Percentiles rank a stretch among this genome's conserved stretches.
Evolutionary conservation across 805 yeast species (phyloP).

Genomic region (Cyberlindnera euphorbiae): DNA sequence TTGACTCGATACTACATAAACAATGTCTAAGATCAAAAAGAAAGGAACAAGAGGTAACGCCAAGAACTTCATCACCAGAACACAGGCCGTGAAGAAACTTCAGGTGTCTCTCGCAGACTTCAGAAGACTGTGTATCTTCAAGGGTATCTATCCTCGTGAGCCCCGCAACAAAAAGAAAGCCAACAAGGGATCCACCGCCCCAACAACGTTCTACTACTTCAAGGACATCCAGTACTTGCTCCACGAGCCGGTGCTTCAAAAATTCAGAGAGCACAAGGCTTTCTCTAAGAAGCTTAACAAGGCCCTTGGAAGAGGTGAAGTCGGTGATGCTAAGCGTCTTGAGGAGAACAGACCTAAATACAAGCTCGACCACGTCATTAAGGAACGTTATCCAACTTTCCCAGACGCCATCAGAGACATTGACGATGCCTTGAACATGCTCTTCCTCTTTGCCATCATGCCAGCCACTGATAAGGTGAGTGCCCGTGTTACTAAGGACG

Average conservation of each 20-base stretch:
- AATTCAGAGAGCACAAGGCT: slow-evolving; percentile 93
- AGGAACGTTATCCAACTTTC: slow-evolving; percentile 94
- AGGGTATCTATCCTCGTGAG: slow-evolving; percentile 96
- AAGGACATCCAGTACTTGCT: slow-evolving; percentile 92
- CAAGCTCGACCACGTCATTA: slow-evolving; percentile 83
- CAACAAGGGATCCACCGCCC: slow-evolving; percentile 96
- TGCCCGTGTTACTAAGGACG: slow-evolving; percentile 79
- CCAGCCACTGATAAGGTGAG: slow-evolving; percentile 87
- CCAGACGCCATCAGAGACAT: slow-evolving; percentile 87
- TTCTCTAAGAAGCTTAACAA: slow-evolving; percentile 86
- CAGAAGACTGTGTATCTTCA: slow-evolving; percentile 94
- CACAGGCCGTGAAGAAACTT: slow-evolving; percentile 87
- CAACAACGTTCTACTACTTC: slow-evolving; percentile 87
- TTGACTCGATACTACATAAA: not conserved
- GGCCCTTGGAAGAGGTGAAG: slow-evolving; percentile 90
- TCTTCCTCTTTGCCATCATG: slow-evolving; percentile 88
- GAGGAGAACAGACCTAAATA: slow-evolving; percentile 80
- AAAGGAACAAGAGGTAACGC: slow-evolving; percentile 86
- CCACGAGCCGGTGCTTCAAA: slow-evolving; percentile 90
- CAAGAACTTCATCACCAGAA: slow-evolving; percentile 85
- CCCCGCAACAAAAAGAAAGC: slow-evolving; percentile 95
- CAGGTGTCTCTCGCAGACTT: slow-evolving; percentile 95
- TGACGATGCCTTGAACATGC: slow-evolving; percentile 94
- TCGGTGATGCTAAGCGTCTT: slow-evolving; percentile 79
- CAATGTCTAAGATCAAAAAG: slow-evolving; percentile 48